Conservation (phyloP, 306 rosid species). For the Begonia fuchsioides region DNA sequence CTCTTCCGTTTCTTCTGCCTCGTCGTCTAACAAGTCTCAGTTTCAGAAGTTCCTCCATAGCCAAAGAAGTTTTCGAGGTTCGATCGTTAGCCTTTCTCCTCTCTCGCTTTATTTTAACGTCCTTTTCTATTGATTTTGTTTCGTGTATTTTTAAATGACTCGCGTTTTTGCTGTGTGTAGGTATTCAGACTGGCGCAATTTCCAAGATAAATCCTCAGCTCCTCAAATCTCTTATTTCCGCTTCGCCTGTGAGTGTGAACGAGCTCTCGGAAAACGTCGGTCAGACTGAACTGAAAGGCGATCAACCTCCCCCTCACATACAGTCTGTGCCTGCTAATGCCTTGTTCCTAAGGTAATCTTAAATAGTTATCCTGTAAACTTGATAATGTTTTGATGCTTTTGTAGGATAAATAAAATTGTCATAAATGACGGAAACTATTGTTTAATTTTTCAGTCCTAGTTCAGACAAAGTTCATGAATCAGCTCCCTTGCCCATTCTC, state of each 20-base stretch:
- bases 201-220: conserved; percentile 27
- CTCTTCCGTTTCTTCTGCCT: conserved; percentile 5
- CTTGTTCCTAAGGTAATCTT: neutral
- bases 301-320: no score
- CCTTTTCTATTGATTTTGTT: neutral
- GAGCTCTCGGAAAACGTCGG: neutral
- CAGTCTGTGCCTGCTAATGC: no score
- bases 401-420: no score
- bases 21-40: conserved; percentile 11
- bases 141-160: no score
- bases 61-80: conserved; percentile 28
- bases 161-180: no score
- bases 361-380: neutral
- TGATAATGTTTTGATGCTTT: conserved; percentile 1
- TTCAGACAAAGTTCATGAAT: conserved; percentile 7
- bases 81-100: neutral
- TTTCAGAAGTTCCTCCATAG: conserved; percentile 31
- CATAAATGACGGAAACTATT: no score
- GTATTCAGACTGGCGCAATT: conserved; percentile 14
- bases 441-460: neutral
- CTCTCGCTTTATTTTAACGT: neutral
- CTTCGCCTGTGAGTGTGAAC: conserved; percentile 3
- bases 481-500: conserved; percentile 27
- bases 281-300: no score
- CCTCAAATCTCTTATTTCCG: conserved; percentile 26